Conservation (phyloP, 2,329 filamentous ascomycete species). For the Pestalotiopsis sp. region DNA sequence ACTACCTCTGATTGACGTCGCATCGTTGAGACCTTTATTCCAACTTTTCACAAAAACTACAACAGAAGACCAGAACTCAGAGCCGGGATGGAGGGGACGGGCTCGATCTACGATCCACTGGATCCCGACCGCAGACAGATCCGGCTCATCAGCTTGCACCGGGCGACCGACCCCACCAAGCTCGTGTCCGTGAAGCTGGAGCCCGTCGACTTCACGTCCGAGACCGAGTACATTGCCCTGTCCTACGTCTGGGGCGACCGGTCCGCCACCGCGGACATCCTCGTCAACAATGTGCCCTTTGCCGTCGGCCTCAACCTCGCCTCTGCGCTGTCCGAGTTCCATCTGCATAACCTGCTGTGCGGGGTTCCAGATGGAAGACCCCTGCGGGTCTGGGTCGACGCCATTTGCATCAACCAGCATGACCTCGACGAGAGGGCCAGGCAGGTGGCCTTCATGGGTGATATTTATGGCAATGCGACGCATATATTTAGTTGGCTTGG, state of each 20-base stretch:
- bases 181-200: not conserved
- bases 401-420: conserved; percentile 26
- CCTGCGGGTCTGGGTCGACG: conserved; percentile 24
- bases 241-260: conserved; percentile 9
- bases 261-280: not conserved
- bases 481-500: conserved; percentile 27
- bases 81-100: not conserved
- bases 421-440: conserved; percentile 19
- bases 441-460: conserved; percentile 24
- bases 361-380: not conserved
- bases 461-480: conserved; percentile 21
- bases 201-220: not conserved
- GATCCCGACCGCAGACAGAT: not conserved
- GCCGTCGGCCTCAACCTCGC: not conserved
- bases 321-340: not conserved
- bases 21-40: not conserved
- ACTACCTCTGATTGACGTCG: not conserved
- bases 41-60: not conserved
- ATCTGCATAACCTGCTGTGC: not conserved
- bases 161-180: not conserved
- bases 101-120: not conserved
- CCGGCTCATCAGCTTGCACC: not conserved
- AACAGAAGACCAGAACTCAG: not conserved
- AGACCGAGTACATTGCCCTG: not conserved
- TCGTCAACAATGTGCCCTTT: not conserved